These are phyloP conservation scores for Cryptococcus wingfieldii DNA, from an alignment of 1,284 basidiomycete species.

Conservation along the genomic window DNA sequence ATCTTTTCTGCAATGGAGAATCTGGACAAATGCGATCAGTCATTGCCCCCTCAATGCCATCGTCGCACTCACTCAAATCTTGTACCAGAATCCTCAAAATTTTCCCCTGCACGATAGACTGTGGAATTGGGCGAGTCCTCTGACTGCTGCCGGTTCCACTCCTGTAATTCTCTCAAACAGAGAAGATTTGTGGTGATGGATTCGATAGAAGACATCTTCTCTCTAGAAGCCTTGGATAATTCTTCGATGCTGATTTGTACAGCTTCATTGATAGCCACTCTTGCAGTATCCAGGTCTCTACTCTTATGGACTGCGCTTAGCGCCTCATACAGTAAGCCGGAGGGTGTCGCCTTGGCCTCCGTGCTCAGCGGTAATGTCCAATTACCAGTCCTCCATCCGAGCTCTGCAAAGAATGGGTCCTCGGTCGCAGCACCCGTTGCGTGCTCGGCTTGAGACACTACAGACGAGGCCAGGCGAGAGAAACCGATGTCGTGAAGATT, in stretches of 20 bases:
- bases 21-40: conserved; percentile 49
- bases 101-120: conserved; percentile 13
- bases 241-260: conserved; percentile 61
- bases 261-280: conserved; percentile 54
- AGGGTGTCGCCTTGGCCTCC: conserved; percentile 47
- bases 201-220: conserved; percentile 70
- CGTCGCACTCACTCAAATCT: not conserved
- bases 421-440: conserved; percentile 37
- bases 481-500: conserved; percentile 86
- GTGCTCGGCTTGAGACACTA: conserved; percentile 14
- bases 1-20: conserved; percentile 73
- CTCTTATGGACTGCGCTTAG: conserved; percentile 73
- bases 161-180: conserved; percentile 66
- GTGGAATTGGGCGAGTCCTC: conserved; percentile 45
- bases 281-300: conserved; percentile 56
- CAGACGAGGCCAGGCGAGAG: conserved; percentile 62
- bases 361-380: conserved; percentile 78
- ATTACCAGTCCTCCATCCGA: conserved; percentile 83
- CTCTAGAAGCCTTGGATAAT: conserved; percentile 64
- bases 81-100: conserved; percentile 3
- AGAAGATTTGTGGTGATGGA: conserved; percentile 65
- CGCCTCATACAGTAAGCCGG: conserved; percentile 68
- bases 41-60: not conserved
- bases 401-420: conserved; percentile 62
- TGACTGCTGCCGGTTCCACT: conserved; percentile 42